These are phyloP conservation scores for Neocatenulostroma microsporum DNA, from an alignment of 2,329 filamentous ascomycete genomes.

Conservation along the genomic window DNA sequence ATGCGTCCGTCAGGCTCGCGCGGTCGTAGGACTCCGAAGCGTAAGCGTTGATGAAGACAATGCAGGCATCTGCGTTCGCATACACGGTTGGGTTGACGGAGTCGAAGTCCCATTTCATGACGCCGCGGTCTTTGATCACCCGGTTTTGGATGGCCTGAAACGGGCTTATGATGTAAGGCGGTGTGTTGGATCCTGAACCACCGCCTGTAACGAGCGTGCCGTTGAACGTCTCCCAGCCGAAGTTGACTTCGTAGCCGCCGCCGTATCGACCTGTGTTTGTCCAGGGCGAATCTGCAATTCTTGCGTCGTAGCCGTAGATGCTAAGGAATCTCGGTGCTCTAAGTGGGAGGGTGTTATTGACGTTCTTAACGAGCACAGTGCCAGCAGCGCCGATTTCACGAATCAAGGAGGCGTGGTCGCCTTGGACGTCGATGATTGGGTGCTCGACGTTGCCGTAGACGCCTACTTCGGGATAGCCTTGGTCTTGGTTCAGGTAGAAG, in stretches of 20 bases:
- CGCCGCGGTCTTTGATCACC: constrained; percentile 45
- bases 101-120: constrained; percentile 52
- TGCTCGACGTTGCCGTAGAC: background rate
- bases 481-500: constrained; percentile 55
- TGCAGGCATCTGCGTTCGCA: constrained; percentile 29
- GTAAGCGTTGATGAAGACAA: constrained; percentile 55
- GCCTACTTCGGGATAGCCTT: constrained; percentile 8
- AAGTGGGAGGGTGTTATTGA: constrained; percentile 46
- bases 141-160: constrained; percentile 28
- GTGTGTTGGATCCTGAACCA: constrained; percentile 27
- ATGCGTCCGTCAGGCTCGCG: constrained; percentile 26
- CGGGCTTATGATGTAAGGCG: constrained; percentile 27
- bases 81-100: constrained; percentile 41
- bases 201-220: constrained; percentile 29
- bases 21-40: constrained; percentile 33
- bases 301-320: constrained; percentile 51
- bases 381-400: constrained; percentile 35
- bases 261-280: constrained; percentile 32
- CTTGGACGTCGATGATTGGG: constrained; percentile 29
- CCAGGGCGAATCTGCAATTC: constrained; percentile 25
- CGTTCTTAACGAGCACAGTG: constrained; percentile 54
- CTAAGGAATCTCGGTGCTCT: constrained; percentile 24
- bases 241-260: constrained; percentile 34
- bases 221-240: constrained; percentile 24
- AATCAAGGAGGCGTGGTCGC: constrained; percentile 30